Base-by-base conservation (phyloP, 805 yeast genomes). In the Wickerhamiella domercqiae region DNA sequence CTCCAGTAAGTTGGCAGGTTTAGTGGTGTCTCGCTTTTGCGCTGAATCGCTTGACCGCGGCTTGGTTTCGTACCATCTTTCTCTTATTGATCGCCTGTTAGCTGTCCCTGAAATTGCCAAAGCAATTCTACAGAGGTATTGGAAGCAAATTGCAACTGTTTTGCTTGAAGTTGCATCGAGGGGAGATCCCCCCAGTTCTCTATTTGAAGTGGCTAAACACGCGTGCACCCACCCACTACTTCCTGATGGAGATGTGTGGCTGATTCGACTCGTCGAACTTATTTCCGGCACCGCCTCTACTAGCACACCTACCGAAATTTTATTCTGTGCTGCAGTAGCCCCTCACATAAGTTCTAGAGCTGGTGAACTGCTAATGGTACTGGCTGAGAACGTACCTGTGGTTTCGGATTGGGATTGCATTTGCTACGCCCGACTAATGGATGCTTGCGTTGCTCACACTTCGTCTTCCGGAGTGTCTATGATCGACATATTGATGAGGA, bases 41-140 rank as follows among this genome's bases (percentile, higher is more conserved):
- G 40, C 51, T 38, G 35, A 40, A 1, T 58, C 67, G 18, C 79
- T 77, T 47, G 94, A 84, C 52, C 60, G 71, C 36, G 72, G 66
- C 2, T 60, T 68, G 17, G 75, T 79, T 46, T 61, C 73, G 2
- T 86, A 84, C 52, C 68, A 76, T 40, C 49, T 79, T 33, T 63
- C 64, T 15, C 62, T 70, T 0, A 48, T 84, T 5, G 55, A 64
- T 5, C 67, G 68, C 30, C 67, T 81, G 19, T 13, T 24, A 9
- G 16, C 33, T n/a, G n/a, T 17, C 16, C 17, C n/a, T 13, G 33
- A 47, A 2, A 18, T 41, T 26, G 28, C 35, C 5, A 11, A 41
- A 3, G 37, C 36, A 6, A 45, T 43, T 7, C 13, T 30, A n/a
- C 33, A 30, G 21, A 20, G 33, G 20, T 21, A 30, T 14, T 30